These are phyloP conservation scores for Epichloe amarillans DNA, from an alignment of 2,329 filamentous ascomycete genomes.

Conservation along the genomic window DNA sequence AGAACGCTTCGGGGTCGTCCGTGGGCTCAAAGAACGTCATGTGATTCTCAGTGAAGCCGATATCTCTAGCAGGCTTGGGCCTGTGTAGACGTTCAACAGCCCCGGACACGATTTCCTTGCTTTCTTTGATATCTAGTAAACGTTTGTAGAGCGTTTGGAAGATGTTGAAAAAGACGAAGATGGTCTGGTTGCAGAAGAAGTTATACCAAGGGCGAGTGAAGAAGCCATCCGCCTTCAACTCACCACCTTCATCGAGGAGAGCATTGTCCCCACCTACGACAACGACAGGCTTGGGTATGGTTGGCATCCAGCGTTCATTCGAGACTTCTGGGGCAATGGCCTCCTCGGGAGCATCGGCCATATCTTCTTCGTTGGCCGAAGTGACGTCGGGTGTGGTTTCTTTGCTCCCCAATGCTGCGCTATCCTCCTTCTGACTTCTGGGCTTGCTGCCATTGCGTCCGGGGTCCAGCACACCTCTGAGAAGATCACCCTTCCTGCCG, in stretches of 20 bases:
- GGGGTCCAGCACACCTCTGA: conserved; percentile 74
- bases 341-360: conserved; percentile 47
- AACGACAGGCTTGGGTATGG: conserved; percentile 41
- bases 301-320: conserved; percentile 52
- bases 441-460: conserved; percentile 56
- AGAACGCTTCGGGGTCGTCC: conserved; percentile 55
- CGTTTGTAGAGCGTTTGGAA: conserved; percentile 86
- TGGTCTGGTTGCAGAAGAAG: conserved; percentile 79
- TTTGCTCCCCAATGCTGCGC: conserved; percentile 64
- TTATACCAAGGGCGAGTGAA: conserved; percentile 74
- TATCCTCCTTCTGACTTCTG: conserved; percentile 66
- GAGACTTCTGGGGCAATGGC: conserved; percentile 46
- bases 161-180: conserved; percentile 90
- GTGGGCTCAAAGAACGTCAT: conserved; percentile 62
- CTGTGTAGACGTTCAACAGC: conserved; percentile 62
- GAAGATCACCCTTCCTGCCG: conserved; percentile 66
- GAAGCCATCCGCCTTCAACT: conserved; percentile 62
- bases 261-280: conserved; percentile 39
- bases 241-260: conserved; percentile 44
- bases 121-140: conserved; percentile 69
- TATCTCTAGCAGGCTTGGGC: conserved; percentile 67
- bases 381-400: conserved; percentile 76
- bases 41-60: conserved; percentile 70
- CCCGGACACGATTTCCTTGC: conserved; percentile 57
- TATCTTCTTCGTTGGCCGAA: conserved; percentile 68